phyloP scores from a whole-genome alignment of 768 basidiomycete species.

The Suillus spraguei region DNA sequence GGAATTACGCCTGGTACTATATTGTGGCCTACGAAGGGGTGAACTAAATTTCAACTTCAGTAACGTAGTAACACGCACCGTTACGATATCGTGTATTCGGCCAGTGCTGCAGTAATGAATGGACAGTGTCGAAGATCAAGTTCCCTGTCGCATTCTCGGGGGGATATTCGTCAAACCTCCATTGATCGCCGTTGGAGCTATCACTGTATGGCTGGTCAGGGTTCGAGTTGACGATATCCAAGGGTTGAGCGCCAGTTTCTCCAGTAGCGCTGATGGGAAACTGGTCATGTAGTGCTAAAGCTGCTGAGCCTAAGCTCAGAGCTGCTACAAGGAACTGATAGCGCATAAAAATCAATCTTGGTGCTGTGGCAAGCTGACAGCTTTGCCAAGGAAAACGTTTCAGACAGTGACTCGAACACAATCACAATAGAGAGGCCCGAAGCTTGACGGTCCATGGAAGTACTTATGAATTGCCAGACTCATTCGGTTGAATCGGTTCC shows the following conservation, averaged over 20 bases:
- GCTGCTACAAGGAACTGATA: neutral
- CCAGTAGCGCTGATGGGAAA: neutral
- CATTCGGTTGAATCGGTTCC: too few species aligned
- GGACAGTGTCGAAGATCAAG: constrained; percentile 38
- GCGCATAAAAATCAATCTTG: neutral
- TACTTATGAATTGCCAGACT: too few species aligned
- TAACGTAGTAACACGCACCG: constrained; percentile 20
- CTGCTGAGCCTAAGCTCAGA: neutral
- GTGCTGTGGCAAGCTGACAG: neutral
- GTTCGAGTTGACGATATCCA: neutral
- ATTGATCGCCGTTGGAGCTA: constrained; percentile 6
- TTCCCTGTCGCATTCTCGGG: constrained; percentile 32
- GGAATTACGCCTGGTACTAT: constrained; percentile 38
- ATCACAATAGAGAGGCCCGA: too few species aligned
- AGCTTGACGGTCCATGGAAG: too few species aligned
- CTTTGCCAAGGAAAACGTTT: too few species aligned
- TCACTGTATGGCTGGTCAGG: neutral
- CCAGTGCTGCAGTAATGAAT: constrained; percentile 40
- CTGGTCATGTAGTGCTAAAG: neutral
- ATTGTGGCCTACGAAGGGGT: constrained; percentile 25
- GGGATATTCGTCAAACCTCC: constrained; percentile 25
- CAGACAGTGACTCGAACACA: too few species aligned
- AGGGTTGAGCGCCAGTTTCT: neutral
- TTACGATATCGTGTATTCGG: constrained; percentile 40
- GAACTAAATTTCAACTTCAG: neutral